Base-by-base conservation (phyloP, 2,329 filamentous ascomycete genomes). In the Pseudopithomyces chartarum region DNA sequence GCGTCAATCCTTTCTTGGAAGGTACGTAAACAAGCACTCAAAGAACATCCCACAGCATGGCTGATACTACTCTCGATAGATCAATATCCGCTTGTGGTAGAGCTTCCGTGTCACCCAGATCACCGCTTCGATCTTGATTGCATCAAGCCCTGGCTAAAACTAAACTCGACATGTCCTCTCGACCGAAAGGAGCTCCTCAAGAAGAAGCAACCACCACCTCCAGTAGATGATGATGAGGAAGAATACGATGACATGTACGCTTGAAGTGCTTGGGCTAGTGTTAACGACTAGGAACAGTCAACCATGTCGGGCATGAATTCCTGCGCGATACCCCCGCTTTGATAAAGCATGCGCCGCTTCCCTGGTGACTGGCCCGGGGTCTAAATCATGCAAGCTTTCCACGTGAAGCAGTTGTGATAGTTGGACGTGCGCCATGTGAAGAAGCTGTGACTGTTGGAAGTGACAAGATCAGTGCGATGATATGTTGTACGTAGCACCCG, bases 111-210 rank as follows among this genome's bases (percentile, higher is more conserved):
- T 62, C 84, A 88, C 68, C 78, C 82, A 15, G 82, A 82, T 36
- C 86, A 89, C 69, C 66, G 85, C 19, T 88, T 88, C 71, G 86
- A 89, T 73, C 71, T 88, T 23, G 86, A 88, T 64, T 89, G 86
- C 71, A 85, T 89, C 58, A 75, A 81, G 56, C 86, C 86, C 0
- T 89, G 86, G 86, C 73, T 89, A 60, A 82, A 87, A 61, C 76
- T 88, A 54, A 84, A 87, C 60, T 83, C 84, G 8, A 88, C 85
- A 19, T 89, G 86, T 73, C 86, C 86, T 17, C 76, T 88, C 46
- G 85, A 88, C 68, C 79, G 86, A 49, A 80, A 82, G 67, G 82
- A 84, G 68, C 77, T 88, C 56, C 76, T 84, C 17, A 85, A 86
- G 75, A 80, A 73, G 61, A 83, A 74, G 73, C 80, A 72, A 51